Base-by-base conservation (phyloP, 768 basidiomycete genomes). In the Tylopilus sp. region DNA sequence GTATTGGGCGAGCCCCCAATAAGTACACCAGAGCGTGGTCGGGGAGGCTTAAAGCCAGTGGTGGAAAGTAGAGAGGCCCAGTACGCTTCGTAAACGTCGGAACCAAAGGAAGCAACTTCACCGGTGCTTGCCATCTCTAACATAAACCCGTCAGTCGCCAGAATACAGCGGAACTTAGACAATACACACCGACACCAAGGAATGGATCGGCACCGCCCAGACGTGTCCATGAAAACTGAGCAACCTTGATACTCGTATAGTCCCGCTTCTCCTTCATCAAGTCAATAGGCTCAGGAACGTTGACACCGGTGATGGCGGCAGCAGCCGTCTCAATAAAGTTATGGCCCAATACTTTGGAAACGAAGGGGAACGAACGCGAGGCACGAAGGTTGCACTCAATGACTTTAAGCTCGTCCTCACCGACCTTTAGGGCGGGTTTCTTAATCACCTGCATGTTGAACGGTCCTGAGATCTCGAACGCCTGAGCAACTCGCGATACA, bases 381-480 rank as follows among this genome's bases (percentile, higher is more conserved):
- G 97, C 97, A 53, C 97, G 91, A 30, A 98, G 77, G 72, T 99
- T 99, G 73, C 97, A 99, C 72, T 99, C 97, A 59, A 99, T 99
- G 59, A 98, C 97, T 77, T 96, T 98, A 60, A 98, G 83, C 52
- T 84, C 80, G 12, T 85, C 73, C 54, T 84, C 78, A 47, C 79
- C 73, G 4, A 71, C 74, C 16, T 70, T 67, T 22, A 77, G 77
- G 6, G 77, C 76, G 3, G 81, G 71, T 69, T 92, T 92, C 68
- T 89, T 84, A 75, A 99, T 98, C 70, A 99, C 83, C 72, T 99
- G 97, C 95, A 99, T 99, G 72, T 99, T 99, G 85, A 85, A 99
- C 8, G 97, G 97, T 31, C 97, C 97, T 25, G 93, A 97, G 48
- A 99, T 98, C 64, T 97, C 79, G 72, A 98, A 97, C 11, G 94